Conservation (phyloP, 768 basidiomycete species). For the Serendipita sp. region DNA sequence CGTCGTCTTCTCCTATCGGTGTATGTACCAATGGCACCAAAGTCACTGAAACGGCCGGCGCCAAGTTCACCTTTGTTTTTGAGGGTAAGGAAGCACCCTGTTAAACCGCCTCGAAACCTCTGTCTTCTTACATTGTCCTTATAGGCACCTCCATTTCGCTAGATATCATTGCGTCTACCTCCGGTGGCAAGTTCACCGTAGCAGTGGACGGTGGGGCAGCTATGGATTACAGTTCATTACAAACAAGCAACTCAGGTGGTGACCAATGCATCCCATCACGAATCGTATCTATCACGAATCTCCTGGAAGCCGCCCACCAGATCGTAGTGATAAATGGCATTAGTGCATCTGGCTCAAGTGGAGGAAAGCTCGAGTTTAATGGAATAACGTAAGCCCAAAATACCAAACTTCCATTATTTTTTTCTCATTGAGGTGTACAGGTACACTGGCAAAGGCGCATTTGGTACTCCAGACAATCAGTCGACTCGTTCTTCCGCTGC, state of each 20-base stretch:
- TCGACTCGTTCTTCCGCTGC: neutral
- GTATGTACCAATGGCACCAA: neutral
- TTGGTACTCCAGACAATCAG: neutral
- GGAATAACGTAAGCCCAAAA: neutral
- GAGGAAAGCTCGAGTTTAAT: neutral
- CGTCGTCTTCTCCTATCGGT: neutral
- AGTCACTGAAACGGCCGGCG: neutral
- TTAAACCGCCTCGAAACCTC: neutral
- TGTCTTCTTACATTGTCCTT: neutral
- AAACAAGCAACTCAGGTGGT: too few species aligned
- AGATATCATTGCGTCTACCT: neutral
- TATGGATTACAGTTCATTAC: too few species aligned
- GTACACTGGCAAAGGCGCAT: neutral
- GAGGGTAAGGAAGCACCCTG: neutral
- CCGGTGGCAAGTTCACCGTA: neutral
- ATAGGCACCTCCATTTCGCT: neutral
- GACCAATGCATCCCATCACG: neutral
- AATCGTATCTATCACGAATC: neutral
- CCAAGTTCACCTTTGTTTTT: neutral
- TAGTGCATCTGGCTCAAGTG: neutral
- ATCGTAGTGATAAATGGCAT: neutral
- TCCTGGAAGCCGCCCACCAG: neutral
- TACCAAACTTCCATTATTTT: neutral
- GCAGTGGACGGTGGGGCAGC: neutral
- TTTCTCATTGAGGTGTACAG: neutral